Evolutionary conservation across 2,329 filamentous ascomycete species (phyloP).

Genomic region (Mycogone perniciosa): DNA sequence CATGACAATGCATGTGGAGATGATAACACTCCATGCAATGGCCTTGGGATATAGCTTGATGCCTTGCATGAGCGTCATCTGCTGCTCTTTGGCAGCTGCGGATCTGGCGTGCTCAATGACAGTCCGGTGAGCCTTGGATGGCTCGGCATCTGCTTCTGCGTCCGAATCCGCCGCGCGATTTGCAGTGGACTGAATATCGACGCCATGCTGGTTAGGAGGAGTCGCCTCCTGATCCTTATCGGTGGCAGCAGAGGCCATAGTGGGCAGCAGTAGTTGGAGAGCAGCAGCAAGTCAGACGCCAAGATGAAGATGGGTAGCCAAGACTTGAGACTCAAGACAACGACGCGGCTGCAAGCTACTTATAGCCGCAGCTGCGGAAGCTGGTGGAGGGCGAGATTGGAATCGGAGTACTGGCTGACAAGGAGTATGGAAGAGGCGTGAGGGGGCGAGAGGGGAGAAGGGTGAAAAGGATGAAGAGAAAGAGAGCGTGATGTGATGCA

Average conservation of each 20-base stretch:
- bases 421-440: not conserved
- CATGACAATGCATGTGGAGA: slow-evolving; percentile 90
- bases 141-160: slow-evolving; percentile 14
- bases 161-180: slow-evolving; percentile 9
- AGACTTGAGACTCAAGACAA: not conserved
- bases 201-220: not conserved
- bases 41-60: slow-evolving; percentile 82
- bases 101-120: slow-evolving; percentile 30
- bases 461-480: not conserved
- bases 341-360: too few relatives aligned
- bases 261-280: not conserved
- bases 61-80: slow-evolving; percentile 69
- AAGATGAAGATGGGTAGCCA: not conserved
- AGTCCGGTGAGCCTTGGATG: slow-evolving; percentile 21
- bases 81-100: slow-evolving; percentile 57
- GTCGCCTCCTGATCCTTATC: slow-evolving; percentile 4
- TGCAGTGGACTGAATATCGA: not conserved
- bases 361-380: too few relatives aligned
- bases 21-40: slow-evolving; percentile 73
- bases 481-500: not conserved
- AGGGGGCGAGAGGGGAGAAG: not conserved
- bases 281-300: too few relatives aligned
- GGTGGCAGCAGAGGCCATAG: slow-evolving; percentile 1
- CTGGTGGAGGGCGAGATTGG: not conserved
- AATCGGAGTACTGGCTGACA: not conserved